Evolutionary conservation across 2,329 filamentous ascomycete genomes (phyloP), one percentile per base, ranked within the genome.

Genomic region (Apiospora malaysiana): DNA sequence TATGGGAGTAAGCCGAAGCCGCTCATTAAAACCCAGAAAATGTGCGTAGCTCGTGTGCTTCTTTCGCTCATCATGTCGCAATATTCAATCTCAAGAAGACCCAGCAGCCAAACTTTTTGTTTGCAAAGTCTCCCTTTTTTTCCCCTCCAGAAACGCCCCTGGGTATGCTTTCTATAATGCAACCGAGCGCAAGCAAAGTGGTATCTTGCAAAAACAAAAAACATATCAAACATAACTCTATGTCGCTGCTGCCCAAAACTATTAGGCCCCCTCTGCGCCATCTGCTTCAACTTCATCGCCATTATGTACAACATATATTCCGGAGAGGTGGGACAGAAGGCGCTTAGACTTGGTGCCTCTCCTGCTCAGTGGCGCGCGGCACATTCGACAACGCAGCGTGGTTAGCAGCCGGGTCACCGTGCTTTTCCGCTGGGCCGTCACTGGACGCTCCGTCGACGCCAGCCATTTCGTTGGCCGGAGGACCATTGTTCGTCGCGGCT

Each of bases 371-470:
- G 70, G 73, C 78, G 27, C 67, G 45, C 2, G 82, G 82, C 8
- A 76, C 79, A 66, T 77, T 82, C 1, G 80, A 79, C 71, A 79
- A 72, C 18, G 80, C 80, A 5, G 81, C 81, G 25, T 78, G 73
- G 66, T 82, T 72, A 1, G 78, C 72, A 1, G 72, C 12, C 42
- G 72, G 74, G n/a, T 80, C 78, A 74, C 82, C 81, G 71, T 83
- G 72, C 25, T 47, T 75, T 71, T 21, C 40, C 67, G 51, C 27
- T 16, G 72, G 70, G 0, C 76, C 75, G 4, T 71, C 72, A n/a
- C 73, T 74, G 9, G 70, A 72, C 18, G 69, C 72, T 1, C 71
- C 72, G 16, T 77, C 73, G 1, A 69, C 72, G 14, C 42, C 42
- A 16, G 75, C 75, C 1, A 77, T 77, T 0, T 76, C 76, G 66